phyloP scores from a whole-genome alignment of 2,329 filamentous ascomycete species.

The Neoscytalidium dimidiatum region DNA sequence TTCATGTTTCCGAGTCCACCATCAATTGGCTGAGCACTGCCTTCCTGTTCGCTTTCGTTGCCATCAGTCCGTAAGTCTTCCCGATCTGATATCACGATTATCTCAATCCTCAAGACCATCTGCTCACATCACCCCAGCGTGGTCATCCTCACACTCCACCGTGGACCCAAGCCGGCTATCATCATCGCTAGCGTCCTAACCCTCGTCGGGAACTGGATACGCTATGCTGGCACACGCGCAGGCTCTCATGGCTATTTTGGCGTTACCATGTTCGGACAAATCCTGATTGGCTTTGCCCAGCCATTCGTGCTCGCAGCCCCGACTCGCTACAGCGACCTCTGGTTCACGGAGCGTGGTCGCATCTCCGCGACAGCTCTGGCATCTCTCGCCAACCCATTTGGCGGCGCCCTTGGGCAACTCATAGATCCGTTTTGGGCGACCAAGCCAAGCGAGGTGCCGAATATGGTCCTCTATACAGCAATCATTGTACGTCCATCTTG shows the following conservation, averaged over 20 bases:
- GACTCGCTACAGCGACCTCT: slow-evolving; percentile 87
- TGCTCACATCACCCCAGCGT: slow-evolving; percentile 33
- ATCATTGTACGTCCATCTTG: slow-evolving; percentile 68
- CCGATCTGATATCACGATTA: neutral
- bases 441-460: slow-evolving; percentile 65
- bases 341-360: slow-evolving; percentile 84
- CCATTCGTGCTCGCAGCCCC: slow-evolving; percentile 90
- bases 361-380: slow-evolving; percentile 85
- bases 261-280: slow-evolving; percentile 85
- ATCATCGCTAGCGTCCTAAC: slow-evolving; percentile 71
- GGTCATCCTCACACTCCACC: slow-evolving; percentile 76
- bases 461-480: slow-evolving; percentile 81
- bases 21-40: slow-evolving; percentile 93
- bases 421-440: slow-evolving; percentile 77
- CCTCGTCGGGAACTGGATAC: slow-evolving; percentile 86
- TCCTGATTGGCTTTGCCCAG: slow-evolving; percentile 85
- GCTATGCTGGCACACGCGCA: slow-evolving; percentile 69
- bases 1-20: slow-evolving; percentile 68
- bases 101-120: neutral
- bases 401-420: slow-evolving; percentile 80
- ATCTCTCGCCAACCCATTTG: slow-evolving; percentile 85
- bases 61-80: slow-evolving; percentile 62
- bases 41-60: slow-evolving; percentile 83
- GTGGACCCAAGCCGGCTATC: slow-evolving; percentile 73
- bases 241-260: slow-evolving; percentile 64